A percentile compares a stretch with the other conserved stretches of the same genome.
phyloP scores from a whole-genome alignment of 768 basidiomycete species.

The Boletus rubroflammeus region DNA sequence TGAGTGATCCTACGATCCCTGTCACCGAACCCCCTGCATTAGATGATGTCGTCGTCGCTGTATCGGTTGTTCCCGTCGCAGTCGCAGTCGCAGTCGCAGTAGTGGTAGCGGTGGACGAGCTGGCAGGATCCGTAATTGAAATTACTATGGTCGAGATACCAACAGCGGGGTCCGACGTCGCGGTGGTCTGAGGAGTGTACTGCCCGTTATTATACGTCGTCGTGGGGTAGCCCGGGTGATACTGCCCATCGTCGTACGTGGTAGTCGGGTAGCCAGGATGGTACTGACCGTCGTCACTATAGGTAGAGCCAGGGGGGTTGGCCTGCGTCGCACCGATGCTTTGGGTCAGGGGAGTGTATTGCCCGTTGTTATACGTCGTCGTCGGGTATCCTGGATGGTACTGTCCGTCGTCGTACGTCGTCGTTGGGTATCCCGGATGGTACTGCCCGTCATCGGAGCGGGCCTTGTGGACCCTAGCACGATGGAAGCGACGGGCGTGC shows the following conservation, averaged over 20 bases:
- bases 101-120: neutral
- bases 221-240: slow-evolving; percentile 20
- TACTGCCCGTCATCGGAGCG: slow-evolving; percentile 21
- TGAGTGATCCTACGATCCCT: slow-evolving; percentile 1
- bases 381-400: slow-evolving; percentile 22
- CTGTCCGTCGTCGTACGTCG: slow-evolving; percentile 18
- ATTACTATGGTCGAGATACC: neutral
- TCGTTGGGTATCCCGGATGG: slow-evolving; percentile 20
- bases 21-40: neutral
- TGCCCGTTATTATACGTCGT: slow-evolving; percentile 20
- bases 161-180: neutral
- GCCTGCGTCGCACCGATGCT: neutral
- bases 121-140: neutral
- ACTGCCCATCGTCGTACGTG: slow-evolving; percentile 8
- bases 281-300: slow-evolving; percentile 15
- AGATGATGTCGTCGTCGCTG: neutral
- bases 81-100: neutral
- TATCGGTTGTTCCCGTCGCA: neutral
- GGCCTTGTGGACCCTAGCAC: slow-evolving; percentile 3
- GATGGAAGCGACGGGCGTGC: slow-evolving; percentile 17
- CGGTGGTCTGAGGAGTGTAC: slow-evolving; percentile 1
- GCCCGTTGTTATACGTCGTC: slow-evolving; percentile 1
- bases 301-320: neutral
- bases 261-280: slow-evolving; percentile 1
- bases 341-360: neutral